A percentile compares a stretch with the other conserved stretches of the same genome.
Evolutionary conservation across 306 rosid genomes (phyloP).

Genomic region (Rubus idaeus): DNA sequence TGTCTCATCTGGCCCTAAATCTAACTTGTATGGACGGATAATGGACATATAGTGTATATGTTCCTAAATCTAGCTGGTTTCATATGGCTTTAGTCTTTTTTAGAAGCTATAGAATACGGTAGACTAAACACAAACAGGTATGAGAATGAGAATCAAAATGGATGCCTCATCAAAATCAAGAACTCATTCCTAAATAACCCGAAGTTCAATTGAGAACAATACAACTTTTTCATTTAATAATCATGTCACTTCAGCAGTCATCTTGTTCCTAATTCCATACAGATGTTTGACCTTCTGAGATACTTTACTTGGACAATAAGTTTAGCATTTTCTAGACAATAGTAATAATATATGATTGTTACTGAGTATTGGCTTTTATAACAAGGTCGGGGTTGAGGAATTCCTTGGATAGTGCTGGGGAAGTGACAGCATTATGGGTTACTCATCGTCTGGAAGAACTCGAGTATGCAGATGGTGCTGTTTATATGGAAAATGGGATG

Average conservation of each 20-base stretch:
- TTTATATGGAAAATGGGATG: constrained; percentile 90
- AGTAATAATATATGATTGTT: background rate
- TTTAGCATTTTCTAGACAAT: background rate
- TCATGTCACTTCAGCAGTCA: background rate
- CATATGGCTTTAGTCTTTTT: no score
- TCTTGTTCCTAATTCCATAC: background rate
- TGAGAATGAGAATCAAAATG: no score
- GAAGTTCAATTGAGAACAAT: background rate
- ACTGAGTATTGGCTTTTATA: constrained; percentile 12
- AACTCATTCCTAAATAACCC: no score
- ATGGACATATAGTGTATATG: no score
- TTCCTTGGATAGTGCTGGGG: constrained; percentile 54
- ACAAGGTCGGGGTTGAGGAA: constrained; percentile 69
- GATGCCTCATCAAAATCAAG: no score
- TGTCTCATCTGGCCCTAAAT: no score
- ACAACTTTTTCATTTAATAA: background rate
- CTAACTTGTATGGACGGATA: no score
- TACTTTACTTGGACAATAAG: background rate
- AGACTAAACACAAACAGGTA: no score
- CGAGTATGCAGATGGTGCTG: constrained; percentile 77
- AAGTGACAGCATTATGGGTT: constrained; percentile 82
- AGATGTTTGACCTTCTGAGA: no score
- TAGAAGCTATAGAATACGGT: no score
- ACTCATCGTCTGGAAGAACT: constrained; percentile 91
- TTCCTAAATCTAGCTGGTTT: no score